phyloP scores from a whole-genome alignment of 495 filamentous ascomycete genomes.

The Terfezia claveryi region DNA sequence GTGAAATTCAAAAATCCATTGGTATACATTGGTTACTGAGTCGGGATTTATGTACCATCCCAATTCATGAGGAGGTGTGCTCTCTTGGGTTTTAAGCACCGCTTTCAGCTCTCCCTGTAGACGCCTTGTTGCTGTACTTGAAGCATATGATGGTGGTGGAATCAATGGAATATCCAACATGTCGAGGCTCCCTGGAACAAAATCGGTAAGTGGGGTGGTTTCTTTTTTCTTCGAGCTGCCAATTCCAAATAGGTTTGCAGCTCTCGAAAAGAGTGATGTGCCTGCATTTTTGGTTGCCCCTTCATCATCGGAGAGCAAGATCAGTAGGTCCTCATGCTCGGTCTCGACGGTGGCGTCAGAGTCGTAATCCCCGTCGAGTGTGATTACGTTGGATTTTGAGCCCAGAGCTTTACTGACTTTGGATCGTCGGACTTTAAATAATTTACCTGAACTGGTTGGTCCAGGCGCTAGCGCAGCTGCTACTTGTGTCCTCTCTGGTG shows the following conservation, averaged over 20 bases:
- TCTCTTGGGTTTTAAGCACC: constrained; percentile 41
- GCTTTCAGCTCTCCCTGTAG: constrained; percentile 40
- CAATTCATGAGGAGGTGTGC: constrained; percentile 40
- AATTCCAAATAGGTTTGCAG: background rate
- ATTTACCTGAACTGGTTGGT: background rate
- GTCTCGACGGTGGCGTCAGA: constrained; percentile 12
- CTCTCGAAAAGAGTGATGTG: background rate
- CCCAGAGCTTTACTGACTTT: background rate
- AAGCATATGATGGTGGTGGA: constrained; percentile 46
- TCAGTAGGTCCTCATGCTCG: constrained; percentile 13
- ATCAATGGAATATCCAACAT: constrained; percentile 34
- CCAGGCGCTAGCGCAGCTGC: background rate
- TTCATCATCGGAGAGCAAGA: constrained; percentile 17
- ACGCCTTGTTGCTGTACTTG: constrained; percentile 33
- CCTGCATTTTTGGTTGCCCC: background rate
- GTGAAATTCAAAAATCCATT: constrained; percentile 86
- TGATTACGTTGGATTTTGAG: too few species aligned
- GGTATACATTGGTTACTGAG: constrained; percentile 49
- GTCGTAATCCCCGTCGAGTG: constrained; percentile 4
- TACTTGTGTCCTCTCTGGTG: background rate
- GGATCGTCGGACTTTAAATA: background rate
- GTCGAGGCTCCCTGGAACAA: constrained; percentile 41
- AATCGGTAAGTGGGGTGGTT: constrained; percentile 30
- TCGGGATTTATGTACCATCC: constrained; percentile 56
- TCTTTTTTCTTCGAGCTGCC: background rate